phyloP scores from a whole-genome alignment of 352 stramenopile genomes.

The Phytophthora pini region DNA sequence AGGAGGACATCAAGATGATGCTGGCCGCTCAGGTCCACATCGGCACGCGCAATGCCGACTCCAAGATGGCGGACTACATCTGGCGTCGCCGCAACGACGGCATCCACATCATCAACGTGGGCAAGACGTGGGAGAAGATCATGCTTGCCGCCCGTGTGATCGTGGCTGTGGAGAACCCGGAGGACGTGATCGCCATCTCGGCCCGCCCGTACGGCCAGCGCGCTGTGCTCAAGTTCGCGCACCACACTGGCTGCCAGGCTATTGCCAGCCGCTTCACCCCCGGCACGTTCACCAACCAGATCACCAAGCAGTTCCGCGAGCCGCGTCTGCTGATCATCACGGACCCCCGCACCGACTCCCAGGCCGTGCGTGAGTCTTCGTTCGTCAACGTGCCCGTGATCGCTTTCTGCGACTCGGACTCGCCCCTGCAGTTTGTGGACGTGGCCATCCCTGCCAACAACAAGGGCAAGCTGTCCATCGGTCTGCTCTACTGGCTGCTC shows the following conservation, averaged over 20 bases:
- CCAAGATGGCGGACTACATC: conserved; percentile 99
- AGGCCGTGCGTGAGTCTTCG: conserved; percentile 97
- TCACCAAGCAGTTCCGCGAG: conserved; percentile 99
- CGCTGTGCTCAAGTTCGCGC: conserved; percentile 99
- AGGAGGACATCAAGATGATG: conserved; percentile 99
- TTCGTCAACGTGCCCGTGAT: conserved; percentile 99
- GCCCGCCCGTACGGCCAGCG: conserved; percentile 99
- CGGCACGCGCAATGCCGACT: conserved; percentile 99
- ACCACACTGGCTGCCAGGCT: conserved; percentile 98
- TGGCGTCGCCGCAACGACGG: conserved; percentile 98
- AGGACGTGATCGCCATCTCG: conserved; percentile 99
- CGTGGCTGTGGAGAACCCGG: conserved; percentile 99
- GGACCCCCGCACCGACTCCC: conserved; percentile 98
- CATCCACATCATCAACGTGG: conserved; percentile 99
- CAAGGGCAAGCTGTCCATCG: conserved; percentile 99
- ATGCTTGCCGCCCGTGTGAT: conserved; percentile 99
- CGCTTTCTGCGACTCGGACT: conserved; percentile 99
- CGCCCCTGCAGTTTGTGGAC: conserved; percentile 99
- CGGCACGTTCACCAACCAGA: conserved; percentile 99
- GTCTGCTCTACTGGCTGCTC: conserved; percentile 99
- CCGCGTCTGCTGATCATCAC: conserved; percentile 99
- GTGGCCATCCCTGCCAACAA: conserved; percentile 99
- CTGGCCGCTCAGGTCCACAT: conserved; percentile 99
- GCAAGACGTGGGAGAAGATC: conserved; percentile 99
- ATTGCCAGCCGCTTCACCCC: conserved; percentile 99